A percentile compares a stretch with the other conserved stretches of the same genome.
Evolutionary conservation across 345 rosid species (phyloP).

Genomic region (Adansonia digitata): DNA sequence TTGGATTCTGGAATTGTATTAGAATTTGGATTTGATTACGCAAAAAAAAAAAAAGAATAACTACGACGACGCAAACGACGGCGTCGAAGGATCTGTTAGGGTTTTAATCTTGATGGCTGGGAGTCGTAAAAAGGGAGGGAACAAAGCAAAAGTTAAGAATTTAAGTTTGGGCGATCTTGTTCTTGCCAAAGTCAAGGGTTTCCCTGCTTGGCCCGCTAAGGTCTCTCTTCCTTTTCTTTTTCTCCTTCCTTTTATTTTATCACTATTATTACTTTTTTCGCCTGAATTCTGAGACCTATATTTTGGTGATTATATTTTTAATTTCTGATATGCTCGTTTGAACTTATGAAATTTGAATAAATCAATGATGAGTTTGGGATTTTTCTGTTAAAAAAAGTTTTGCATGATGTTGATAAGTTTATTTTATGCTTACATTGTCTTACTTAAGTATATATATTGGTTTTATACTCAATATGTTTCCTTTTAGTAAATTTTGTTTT

Average conservation of each 20-base stretch:
- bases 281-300: not conserved
- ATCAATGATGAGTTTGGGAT: not conserved
- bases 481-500: not conserved
- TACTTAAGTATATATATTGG: not conserved
- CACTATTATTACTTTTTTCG: not conserved
- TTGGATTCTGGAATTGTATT: not conserved
- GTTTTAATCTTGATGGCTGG: constrained; percentile 14
- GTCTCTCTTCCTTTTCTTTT: constrained; percentile 29
- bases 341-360: not conserved
- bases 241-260: not conserved
- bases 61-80: not conserved
- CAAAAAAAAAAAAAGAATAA: not conserved
- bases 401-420: not conserved
- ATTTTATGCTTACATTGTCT: not conserved
- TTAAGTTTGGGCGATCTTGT: constrained; percentile 92
- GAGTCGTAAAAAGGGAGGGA: not conserved
- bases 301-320: not conserved
- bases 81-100: constrained; percentile 18
- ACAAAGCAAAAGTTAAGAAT: constrained; percentile 48
- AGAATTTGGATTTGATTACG: not conserved
- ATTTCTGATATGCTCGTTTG: not conserved
- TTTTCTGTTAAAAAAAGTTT: not conserved
- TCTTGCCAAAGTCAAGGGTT: constrained; percentile 96
- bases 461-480: too few relatives aligned
- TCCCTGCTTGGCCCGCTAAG: constrained; percentile 98